Evolutionary conservation across 345 rosid genomes (phyloP), one percentile per base, ranked within the genome.

Genomic region (Trapa bicornis): DNA sequence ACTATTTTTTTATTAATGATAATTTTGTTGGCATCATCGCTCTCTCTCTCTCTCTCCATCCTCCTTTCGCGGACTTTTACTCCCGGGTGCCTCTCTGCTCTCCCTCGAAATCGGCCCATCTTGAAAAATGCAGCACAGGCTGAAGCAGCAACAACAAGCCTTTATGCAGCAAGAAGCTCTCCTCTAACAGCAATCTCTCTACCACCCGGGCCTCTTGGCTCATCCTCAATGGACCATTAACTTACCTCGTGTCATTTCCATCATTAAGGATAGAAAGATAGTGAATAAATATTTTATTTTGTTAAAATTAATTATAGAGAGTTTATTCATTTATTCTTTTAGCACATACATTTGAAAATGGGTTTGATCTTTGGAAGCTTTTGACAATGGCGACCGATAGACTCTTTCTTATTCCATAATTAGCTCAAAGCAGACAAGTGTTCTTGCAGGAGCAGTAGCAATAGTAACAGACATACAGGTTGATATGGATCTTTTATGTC

Each of bases 81-180:
- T 45, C 48, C 11, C 48, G 12, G 48, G 48, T 45, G 48, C 48
- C 11, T 11, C 48, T 37, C 65, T 52, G 65, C 65, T 65, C 43
- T 60, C 2, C 13, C 73, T 68, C 45, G 69, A 56, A 0, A 56
- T 54, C 64, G 48, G 64, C 29, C 29, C 29, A 56, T 68, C 50
- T 50, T 50, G 61, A 68, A 76, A 84, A 82, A 85, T 85, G 90
- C 94, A 85, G 81, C 85, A 85, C 74, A 81, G 87, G 83, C 81
- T 85, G 80, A 88, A 87, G 73, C 77, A 83, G 67, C 85, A 78
- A 54, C 73, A 45, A 13, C 48, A 45, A 45, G 96, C 90, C 61
- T 72, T 90, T 92, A 88, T 93, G 84, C 98, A 93, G 65, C 98
- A 93, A 78, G 98, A 96, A 76, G 98, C 99, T 57, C 87, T 93